A percentile compares a stretch with the other conserved stretches of the same genome.
Evolutionary conservation across 2,329 filamentous ascomycete species (phyloP).

Genomic region (Parascedosporium putredinis): DNA sequence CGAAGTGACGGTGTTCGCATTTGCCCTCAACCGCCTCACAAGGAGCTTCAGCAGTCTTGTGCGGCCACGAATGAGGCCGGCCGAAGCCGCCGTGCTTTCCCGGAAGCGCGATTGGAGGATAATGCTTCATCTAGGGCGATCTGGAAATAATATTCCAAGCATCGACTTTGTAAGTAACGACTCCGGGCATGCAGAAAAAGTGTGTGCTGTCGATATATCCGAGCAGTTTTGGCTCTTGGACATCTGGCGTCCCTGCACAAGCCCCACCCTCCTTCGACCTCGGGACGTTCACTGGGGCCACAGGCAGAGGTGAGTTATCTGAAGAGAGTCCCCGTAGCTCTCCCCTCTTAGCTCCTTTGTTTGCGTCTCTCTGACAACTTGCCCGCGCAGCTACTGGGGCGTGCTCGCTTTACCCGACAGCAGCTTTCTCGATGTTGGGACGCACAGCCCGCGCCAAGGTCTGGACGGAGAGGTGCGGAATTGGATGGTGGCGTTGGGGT

Average conservation of each 20-base stretch:
- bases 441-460: background rate
- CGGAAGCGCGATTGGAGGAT: conserved; percentile 41
- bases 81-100: conserved; percentile 24
- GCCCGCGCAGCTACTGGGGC: conserved; percentile 1
- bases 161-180: conserved; percentile 38
- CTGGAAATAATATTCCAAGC: conserved; percentile 39
- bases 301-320: background rate
- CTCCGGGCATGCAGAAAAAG: conserved; percentile 35
- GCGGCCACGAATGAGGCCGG: background rate
- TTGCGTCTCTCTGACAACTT: too few species aligned
- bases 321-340: background rate
- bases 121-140: conserved; percentile 28
- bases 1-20: conserved; percentile 43
- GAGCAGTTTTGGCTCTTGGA: conserved; percentile 39
- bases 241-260: conserved; percentile 32
- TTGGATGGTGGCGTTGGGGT: background rate
- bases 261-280: background rate
- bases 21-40: conserved; percentile 23
- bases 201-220: conserved; percentile 40
- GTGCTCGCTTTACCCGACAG: conserved; percentile 1
- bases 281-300: background rate
- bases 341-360: too few species aligned
- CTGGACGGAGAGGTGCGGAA: background rate
- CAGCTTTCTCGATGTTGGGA: conserved; percentile 1
- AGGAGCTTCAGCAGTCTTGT: conserved; percentile 3